These are phyloP conservation scores for Myxozyma udenii DNA, from an alignment of 805 yeast species.

Conservation along the genomic window DNA sequence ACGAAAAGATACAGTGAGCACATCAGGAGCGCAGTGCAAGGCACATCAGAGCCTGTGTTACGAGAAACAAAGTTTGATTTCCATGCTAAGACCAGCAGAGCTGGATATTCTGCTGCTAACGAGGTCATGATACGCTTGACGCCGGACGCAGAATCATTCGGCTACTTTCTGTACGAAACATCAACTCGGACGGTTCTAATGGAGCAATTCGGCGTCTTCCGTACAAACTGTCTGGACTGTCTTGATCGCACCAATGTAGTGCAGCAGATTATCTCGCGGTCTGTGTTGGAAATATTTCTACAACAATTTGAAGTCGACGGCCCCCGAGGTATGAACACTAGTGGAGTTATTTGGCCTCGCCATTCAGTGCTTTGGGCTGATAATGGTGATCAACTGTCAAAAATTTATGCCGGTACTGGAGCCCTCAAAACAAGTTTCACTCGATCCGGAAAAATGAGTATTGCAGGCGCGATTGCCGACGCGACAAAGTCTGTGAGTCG, in stretches of 20 bases:
- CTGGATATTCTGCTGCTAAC: slow-evolving; percentile 72
- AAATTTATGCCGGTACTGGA: slow-evolving; percentile 95
- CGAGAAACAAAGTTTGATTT: slow-evolving; percentile 84
- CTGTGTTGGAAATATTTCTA: slow-evolving; percentile 51
- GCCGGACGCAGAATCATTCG: slow-evolving; percentile 70
- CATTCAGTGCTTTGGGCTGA: slow-evolving; percentile 96
- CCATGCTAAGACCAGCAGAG: slow-evolving; percentile 87
- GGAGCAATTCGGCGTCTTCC: slow-evolving; percentile 84
- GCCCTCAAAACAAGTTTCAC: slow-evolving; percentile 94
- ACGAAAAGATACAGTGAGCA: slow-evolving; percentile 64
- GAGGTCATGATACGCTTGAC: slow-evolving; percentile 62
- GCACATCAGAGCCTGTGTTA: slow-evolving; percentile 37
- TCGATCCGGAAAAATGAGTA: slow-evolving; percentile 90
- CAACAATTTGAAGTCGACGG: slow-evolving; percentile 42
- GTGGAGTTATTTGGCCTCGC: slow-evolving; percentile 58
- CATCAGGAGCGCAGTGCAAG: slow-evolving; percentile 43
- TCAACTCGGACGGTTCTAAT: slow-evolving; percentile 52
- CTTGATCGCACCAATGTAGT: slow-evolving; percentile 89
- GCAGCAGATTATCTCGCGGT: slow-evolving; percentile 68
- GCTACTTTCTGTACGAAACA: slow-evolving; percentile 74
- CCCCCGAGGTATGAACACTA: slow-evolving; percentile 16
- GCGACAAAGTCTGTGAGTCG: slow-evolving; percentile 94
- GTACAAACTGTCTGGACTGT: slow-evolving; percentile 94
- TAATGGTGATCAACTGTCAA: slow-evolving; percentile 94
- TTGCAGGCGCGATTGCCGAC: slow-evolving; percentile 96